Evolutionary conservation across 331 rosid genomes (phyloP), one percentile per base, ranked within the genome.

Genomic region (Malus hybrid): DNA sequence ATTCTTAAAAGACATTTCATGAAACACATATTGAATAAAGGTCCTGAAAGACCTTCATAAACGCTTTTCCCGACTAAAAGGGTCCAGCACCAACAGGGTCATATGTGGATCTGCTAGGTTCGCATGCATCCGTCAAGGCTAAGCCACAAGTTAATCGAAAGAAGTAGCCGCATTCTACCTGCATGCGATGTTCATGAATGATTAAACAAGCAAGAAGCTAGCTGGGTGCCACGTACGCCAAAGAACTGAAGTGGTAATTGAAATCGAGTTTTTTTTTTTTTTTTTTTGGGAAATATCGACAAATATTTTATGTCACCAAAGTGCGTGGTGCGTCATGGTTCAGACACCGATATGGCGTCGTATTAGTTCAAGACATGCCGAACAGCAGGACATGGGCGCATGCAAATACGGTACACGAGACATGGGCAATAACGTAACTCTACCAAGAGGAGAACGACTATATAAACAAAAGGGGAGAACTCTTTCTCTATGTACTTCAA

Each of bases 341-440:
- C 27, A 57, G 62, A 57, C 62, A 57, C 11, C 63, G 24, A 10
- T 57, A 3, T 13, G 13, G 24, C 10, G 6, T 56, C 62, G 27
- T 18, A 56, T 20, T 20, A 8, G 27, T 7, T 56, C 27, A n/a
- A n/a, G 62, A 56, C 62, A 9, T n/a, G 62, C 62, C 10, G 13
- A 19, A 3, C n/a, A 24, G 24, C 24, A 28, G 1, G 67, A 14
- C 36, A 3, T 62, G n/a, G 19, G 34, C 5, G 27, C 28, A 20
- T 20, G 63, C 13, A 57, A 62, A 62, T 62, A 62, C 18, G 36
- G 39, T 28, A 5, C 11, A 36, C 1, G 70, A 34, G 18, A 66
- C 29, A 66, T 19, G 76, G 76, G 62, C 36, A 69, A 10, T 31
- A 57, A 24, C 16, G 86, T 80, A 78, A 85, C 77, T 83, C 20